A percentile compares a stretch with the other conserved stretches of the same genome.
Evolutionary conservation across 768 basidiomycete genomes (phyloP).

Genomic region (Panus rudis): DNA sequence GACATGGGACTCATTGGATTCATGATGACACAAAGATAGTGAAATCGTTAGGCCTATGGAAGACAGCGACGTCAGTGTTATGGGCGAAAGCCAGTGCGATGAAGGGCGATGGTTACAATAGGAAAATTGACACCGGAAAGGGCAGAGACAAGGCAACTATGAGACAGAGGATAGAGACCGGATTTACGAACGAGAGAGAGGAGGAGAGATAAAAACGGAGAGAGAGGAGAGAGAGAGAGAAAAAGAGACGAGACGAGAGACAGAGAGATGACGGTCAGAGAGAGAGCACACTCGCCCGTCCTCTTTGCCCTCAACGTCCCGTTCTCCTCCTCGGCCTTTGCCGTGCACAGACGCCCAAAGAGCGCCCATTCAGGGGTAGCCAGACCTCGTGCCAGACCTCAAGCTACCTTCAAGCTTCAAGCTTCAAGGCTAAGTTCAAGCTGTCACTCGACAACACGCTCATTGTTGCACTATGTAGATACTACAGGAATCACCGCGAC

Average conservation of each 20-base stretch:
- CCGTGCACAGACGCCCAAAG: constrained; percentile 15
- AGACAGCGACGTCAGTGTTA: constrained; percentile 14
- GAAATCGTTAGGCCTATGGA: constrained; percentile 22
- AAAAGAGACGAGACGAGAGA: constrained; percentile 24
- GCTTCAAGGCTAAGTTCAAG: no score
- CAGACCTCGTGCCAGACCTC: no score
- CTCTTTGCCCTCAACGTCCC: constrained; percentile 4
- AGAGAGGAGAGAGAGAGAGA: constrained; percentile 28
- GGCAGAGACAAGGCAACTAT: constrained; percentile 28
- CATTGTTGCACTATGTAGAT: no score
- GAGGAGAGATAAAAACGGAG: constrained; percentile 37
- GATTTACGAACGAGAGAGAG: constrained; percentile 39
- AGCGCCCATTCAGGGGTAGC: constrained; percentile 7
- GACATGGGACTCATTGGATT: constrained; percentile 66
- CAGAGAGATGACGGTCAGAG: constrained; percentile 27
- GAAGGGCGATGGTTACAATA: constrained; percentile 20
- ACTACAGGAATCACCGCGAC: no score
- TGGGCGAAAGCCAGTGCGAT: constrained; percentile 6
- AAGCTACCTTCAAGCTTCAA: no score
- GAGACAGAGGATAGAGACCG: constrained; percentile 41
- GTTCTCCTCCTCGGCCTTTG: constrained; percentile 20
- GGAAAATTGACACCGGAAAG: constrained; percentile 20
- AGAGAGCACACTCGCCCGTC: constrained; percentile 18
- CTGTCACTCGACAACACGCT: no score
- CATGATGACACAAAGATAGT: constrained; percentile 46